Evolutionary conservation across 148 eudicot species (phyloP).

Genomic region (Vaccinium macrocarpon): DNA sequence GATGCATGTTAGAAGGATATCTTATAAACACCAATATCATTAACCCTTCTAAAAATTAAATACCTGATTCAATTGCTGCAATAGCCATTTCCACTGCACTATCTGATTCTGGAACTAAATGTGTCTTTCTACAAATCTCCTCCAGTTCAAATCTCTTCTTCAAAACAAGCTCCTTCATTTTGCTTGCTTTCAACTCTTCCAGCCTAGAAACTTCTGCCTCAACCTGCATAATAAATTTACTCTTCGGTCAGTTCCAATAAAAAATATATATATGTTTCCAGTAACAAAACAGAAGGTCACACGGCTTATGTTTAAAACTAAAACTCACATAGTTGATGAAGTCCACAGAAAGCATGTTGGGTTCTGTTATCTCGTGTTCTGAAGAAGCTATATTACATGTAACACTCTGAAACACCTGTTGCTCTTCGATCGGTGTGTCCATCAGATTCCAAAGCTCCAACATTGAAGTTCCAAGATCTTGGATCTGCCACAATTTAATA

Average conservation of each 20-base stretch:
- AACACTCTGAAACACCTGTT: constrained; percentile 47
- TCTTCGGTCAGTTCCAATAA: constrained; percentile 10
- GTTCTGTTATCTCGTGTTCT: constrained; percentile 54
- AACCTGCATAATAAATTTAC: constrained; percentile 49
- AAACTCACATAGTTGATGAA: constrained; percentile 47
- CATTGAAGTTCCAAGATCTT: constrained; percentile 57
- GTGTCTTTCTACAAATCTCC: constrained; percentile 77
- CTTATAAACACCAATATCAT: background rate
- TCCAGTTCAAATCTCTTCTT: constrained; percentile 87
- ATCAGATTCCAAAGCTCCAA: constrained; percentile 70
- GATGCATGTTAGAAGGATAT: background rate
- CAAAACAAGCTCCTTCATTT: constrained; percentile 86
- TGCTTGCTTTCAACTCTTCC: constrained; percentile 86
- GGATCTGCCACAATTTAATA: constrained; percentile 37
- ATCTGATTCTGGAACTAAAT: constrained; percentile 59
- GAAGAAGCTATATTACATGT: constrained; percentile 61
- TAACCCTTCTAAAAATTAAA: background rate
- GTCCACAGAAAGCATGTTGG: constrained; percentile 51
- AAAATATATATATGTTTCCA: background rate
- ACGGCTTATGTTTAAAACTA: background rate
- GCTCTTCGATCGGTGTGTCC: constrained; percentile 71
- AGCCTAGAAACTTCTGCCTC: constrained; percentile 77
- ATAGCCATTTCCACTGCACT: constrained; percentile 49
- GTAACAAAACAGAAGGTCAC: background rate
- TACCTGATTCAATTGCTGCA: constrained; percentile 83